phyloP scores from a whole-genome alignment of 2,329 filamentous ascomycete species.

The Botrytis paeoniae region DNA sequence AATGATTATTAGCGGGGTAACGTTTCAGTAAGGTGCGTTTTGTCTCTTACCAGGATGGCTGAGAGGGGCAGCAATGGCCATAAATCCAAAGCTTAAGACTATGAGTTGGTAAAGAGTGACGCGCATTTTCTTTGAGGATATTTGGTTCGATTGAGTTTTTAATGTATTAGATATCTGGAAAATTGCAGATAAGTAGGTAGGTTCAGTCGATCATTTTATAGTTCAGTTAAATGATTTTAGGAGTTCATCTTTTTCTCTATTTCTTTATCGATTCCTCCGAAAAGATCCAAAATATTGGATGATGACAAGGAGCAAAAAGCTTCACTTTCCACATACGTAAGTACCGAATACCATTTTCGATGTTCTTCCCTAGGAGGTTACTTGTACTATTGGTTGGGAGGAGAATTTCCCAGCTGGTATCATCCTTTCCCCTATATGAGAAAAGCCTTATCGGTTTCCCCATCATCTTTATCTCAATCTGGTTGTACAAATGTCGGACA shows the following conservation, averaged over 20 bases:
- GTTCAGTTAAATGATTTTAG: not conserved
- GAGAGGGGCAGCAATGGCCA: slow-evolving; percentile 10
- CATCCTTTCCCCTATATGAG: not conserved
- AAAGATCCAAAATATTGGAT: not conserved
- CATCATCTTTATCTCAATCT: not conserved
- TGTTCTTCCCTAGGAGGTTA: not conserved
- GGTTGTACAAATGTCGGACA: not conserved
- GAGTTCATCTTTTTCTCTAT: not conserved
- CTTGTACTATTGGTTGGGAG: not conserved
- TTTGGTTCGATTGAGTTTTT: not conserved
- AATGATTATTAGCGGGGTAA: not conserved
- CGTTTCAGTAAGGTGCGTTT: not conserved
- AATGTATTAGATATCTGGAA: not conserved
- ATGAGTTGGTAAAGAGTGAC: not conserved
- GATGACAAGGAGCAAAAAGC: not conserved
- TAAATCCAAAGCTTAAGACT: not conserved
- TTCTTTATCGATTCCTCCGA: not conserved
- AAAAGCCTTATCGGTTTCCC: slow-evolving; percentile 13
- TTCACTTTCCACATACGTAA: slow-evolving; percentile 13
- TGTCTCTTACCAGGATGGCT: not conserved
- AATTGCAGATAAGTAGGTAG: not conserved
- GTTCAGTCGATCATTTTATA: slow-evolving; percentile 3
- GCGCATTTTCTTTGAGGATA: not conserved
- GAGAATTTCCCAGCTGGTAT: not conserved
- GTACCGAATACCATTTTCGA: not conserved